Evolutionary conservation across 2,329 filamentous ascomycete species (phyloP), one percentile per base, ranked within the genome.

Genomic region (Verticillium dahliae): DNA sequence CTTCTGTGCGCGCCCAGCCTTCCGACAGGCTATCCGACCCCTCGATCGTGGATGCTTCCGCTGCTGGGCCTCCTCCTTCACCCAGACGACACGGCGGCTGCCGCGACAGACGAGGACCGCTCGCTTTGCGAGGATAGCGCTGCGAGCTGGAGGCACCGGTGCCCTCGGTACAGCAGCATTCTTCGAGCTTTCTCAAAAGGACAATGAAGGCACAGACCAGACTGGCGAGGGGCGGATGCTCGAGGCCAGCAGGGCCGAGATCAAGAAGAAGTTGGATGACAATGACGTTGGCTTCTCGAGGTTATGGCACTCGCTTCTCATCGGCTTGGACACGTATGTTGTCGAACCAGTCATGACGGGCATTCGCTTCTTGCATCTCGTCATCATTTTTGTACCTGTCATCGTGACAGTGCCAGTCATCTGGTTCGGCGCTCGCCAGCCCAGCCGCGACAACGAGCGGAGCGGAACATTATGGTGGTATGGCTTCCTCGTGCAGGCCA

Each of bases 401-500:
- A 86, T 99, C 60, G 73, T 89, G 1, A 83, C 90, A 0, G 85
- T 96, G 6, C 95, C 95, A 0, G 82, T 81, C 0, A 87, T 97
- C 62, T 97, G 91, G 90, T 63, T 97, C 62, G 95, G 95, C 1
- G 72, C 73, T 38, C 80, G 89, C 56, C 79, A 85, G 57, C 77
- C 82, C 2, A 78, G 86, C 38, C 84, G 82, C 62, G 88, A 92
- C 67, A 86, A 91, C 66, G 91, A 97, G 76, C 83, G 91, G 65
- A 82, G 78, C 6, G 94, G 95, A 0, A 93, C 93, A 0, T 71
- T 98, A 3, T 97, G 91, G 92, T 99, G 95, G 95, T 99, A 97
- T 77, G 80, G 81, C 3, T 95, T 97, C 70, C 76, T 99, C 45
- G 92, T 98, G 10, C 84, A 81, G 62, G 84, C 90, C 34, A 98